Evolutionary conservation across 2,329 filamentous ascomycete species (phyloP), one percentile per base, ranked within the genome.

Genomic region (Aspergillus proliferans): DNA sequence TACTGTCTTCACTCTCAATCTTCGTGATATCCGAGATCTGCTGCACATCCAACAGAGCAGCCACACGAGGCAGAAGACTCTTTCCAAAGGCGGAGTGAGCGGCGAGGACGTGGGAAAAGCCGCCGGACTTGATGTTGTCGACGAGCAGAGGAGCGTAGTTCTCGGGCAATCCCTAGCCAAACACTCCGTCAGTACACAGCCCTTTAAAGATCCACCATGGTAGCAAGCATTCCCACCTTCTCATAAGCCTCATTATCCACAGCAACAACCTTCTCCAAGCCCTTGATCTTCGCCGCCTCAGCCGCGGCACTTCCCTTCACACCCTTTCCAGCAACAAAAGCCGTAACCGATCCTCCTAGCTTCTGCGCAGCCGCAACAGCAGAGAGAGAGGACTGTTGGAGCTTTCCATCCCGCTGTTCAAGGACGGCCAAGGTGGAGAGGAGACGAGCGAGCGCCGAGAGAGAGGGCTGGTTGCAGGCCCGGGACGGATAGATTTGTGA

Each of bases 31-130:
- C 93, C 41, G 91, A 95, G 53, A 98, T 84, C 67, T 95, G 91
- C 73, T 96, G 91, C 33, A 86, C 83, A 69, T 98, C 93, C 51
- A 98, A 79, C 48, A 98, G 76, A 18, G 93, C 93, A 18, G 93
- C 89, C 14, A 96, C 87, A 54, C 93, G 85, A 36, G 93, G 93
- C 72, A 98, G 78, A 42, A 98, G 71, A 70, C 86, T 94, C 82
- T 98, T 98, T 64, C 93, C 93, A 72, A 98, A 98, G 1, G 93
- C 90, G 21, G 91, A 93, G 75, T 97, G 90, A 48, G 87, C 86
- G 36, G 86, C 87, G 62, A 98, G 80, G 55, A 98, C 81, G 67
- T 98, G 93, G 52, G 91, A 95, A 71, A 90, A 97, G 52, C 85
- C 88, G 52, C 88, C 91, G 68, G 93, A 93, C 76, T 95, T 95